Percentiles rank a stretch among this genome's conserved stretches.
Conservation (phyloP, 257 asterid genomes). For the Marsdenia floribunda region DNA sequence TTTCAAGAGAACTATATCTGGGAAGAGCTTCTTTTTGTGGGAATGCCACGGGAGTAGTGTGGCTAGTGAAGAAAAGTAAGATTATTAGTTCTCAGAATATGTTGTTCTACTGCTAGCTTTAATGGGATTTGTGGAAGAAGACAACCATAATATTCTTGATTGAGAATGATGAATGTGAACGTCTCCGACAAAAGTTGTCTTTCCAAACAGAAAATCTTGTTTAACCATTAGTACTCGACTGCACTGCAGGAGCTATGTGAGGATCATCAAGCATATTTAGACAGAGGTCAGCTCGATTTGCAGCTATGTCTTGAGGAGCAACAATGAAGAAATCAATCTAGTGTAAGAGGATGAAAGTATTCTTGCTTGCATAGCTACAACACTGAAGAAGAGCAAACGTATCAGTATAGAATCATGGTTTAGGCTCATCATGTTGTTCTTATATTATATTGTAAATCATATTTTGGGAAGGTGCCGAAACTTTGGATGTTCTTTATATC, state of each 20-base stretch:
- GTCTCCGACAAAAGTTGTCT: not conserved
- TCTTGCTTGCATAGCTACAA: not conserved
- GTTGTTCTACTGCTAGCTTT: not conserved
- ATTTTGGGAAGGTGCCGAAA: not conserved
- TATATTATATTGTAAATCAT: not conserved
- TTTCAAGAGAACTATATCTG: not conserved
- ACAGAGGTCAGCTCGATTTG: conserved; percentile 11
- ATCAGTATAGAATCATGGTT: not conserved
- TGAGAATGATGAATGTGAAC: not conserved
- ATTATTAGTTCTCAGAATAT: not conserved
- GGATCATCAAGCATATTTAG: not conserved
- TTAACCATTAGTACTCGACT: not conserved
- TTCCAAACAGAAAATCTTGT: not conserved
- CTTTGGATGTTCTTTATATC: conserved; percentile 5
- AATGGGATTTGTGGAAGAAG: not conserved
- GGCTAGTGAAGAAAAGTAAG: not conserved
- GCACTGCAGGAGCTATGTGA: conserved; percentile 21
- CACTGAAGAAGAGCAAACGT: not conserved
- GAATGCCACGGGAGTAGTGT: not conserved
- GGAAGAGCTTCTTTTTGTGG: not conserved
- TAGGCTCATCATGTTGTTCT: not conserved
- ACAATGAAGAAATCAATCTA: not conserved
- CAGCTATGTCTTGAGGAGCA: conserved; percentile 10
- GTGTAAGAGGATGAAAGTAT: not conserved
- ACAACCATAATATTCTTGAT: not conserved